These are phyloP conservation scores for Aspergillus uvarum DNA, from an alignment of 2,329 filamentous ascomycete genomes.

Conservation along the genomic window DNA sequence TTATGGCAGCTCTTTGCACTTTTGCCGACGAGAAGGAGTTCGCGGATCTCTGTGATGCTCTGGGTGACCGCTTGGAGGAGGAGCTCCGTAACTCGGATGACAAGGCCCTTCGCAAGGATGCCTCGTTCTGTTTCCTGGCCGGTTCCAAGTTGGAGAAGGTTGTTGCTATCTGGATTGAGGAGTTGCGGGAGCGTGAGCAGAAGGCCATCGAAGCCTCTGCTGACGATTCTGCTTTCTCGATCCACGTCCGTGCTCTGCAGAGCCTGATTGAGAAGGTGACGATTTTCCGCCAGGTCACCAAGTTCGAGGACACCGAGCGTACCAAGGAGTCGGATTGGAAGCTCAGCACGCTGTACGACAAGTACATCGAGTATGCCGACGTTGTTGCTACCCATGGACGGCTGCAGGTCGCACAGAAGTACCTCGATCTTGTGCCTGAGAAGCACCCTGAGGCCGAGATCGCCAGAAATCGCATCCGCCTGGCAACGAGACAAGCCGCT, in stretches of 20 bases:
- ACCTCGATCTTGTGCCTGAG: slow-evolving; percentile 79
- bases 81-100: slow-evolving; percentile 57
- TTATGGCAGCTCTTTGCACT: slow-evolving; percentile 93
- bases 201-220: slow-evolving; percentile 67
- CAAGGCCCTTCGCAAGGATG: slow-evolving; percentile 69
- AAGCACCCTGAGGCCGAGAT: slow-evolving; percentile 85
- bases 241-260: slow-evolving; percentile 85
- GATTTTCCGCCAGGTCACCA: slow-evolving; percentile 89
- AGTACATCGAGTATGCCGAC: slow-evolving; percentile 96
- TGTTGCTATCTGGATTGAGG: slow-evolving; percentile 86
- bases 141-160: slow-evolving; percentile 98
- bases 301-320: slow-evolving; percentile 79
- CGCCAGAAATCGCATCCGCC: slow-evolving; percentile 77
- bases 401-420: slow-evolving; percentile 81
- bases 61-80: slow-evolving; percentile 87
- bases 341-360: slow-evolving; percentile 81
- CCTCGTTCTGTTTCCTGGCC: slow-evolving; percentile 93
- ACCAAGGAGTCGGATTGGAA: slow-evolving; percentile 79
- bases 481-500: slow-evolving; percentile 69
- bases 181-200: slow-evolving; percentile 81
- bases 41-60: slow-evolving; percentile 87
- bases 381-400: slow-evolving; percentile 89
- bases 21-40: slow-evolving; percentile 91
- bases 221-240: slow-evolving; percentile 80
- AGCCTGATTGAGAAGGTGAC: slow-evolving; percentile 98